Base-by-base conservation (phyloP, 352 stramenopile genomes). In the Phytophthora agathidicida region DNA sequence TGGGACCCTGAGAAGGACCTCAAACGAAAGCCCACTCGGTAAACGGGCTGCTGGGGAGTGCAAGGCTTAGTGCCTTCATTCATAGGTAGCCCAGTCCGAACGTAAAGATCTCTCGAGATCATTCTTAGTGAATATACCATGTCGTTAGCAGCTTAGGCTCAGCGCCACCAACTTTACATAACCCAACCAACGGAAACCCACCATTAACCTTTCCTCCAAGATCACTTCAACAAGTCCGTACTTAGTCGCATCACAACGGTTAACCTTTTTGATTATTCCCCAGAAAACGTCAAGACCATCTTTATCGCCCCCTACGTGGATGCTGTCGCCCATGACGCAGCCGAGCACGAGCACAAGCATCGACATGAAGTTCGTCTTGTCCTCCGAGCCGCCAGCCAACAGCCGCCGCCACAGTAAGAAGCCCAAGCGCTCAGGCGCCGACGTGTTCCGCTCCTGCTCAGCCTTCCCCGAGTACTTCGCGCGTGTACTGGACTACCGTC, bases 381-480 rank as follows among this genome's bases (percentile, higher is more conserved):
- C 41, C 6, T 50, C 59, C 5, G 37, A 57, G 6, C 24, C 53
- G 0, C 14, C 39, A 1, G 23, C n/a, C 22, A 24, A 16, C 27
- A 39, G 33, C 22, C 51, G 55, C 16, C 31, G 23, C 7, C 7
- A 38, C 14, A 63, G 58, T 33, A 70, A 52, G 31, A 66, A 66
- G 14, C 2, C 19, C 14, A 57, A 56, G 16, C 52, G 44, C 20
- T 11, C 24, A 5, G 42, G 55, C 16, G 48, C 60, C 35, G 70
- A 84, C 31, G 81, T 89, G 2, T 93, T 91, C 65, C 81, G 80
- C 35, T 85, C 80, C 11, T 91, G 82, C 55, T 91, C 85, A 22
- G 72, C 73, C 28, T 73, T 91, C 19, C 85, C 85, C 28, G 86
- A 94, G 65, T 96, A 96, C 71, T 88, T 94, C 47, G 62, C 79